Evolutionary conservation across 2,329 filamentous ascomycete species (phyloP).

Genomic region (Sclerotinia subarctica): DNA sequence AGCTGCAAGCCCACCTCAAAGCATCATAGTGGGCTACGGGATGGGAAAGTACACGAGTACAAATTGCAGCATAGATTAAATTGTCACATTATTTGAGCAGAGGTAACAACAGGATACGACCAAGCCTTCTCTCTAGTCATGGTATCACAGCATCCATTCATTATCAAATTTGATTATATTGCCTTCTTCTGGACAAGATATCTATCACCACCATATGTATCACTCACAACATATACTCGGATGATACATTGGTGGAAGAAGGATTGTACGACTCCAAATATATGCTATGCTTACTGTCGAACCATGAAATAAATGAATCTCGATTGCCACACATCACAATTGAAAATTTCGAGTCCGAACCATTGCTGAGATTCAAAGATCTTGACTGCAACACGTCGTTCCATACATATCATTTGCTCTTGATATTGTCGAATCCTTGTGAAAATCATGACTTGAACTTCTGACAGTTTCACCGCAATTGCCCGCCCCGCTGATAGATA

Average conservation of each 20-base stretch:
- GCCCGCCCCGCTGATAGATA: constrained; percentile 11
- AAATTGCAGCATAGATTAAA: not conserved
- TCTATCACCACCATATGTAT: not conserved
- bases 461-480: constrained; percentile 1
- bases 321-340: not conserved
- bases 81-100: not conserved
- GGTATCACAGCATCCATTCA: not conserved
- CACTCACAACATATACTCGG: not conserved
- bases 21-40: not conserved
- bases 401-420: not conserved
- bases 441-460: constrained; percentile 4
- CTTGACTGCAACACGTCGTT: not conserved
- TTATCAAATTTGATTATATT: not conserved
- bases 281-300: not conserved
- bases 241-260: not conserved
- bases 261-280: not conserved
- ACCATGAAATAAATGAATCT: not conserved
- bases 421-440: not conserved
- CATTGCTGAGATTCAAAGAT: not conserved
- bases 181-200: not conserved
- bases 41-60: not conserved
- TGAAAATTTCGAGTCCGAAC: not conserved
- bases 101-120: not conserved
- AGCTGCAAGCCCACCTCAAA: not conserved
- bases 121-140: not conserved